Percentiles rank a stretch among this genome's conserved stretches.
Conservation (phyloP, 2,329 filamentous ascomycete genomes). For the Penicillium paneum region DNA sequence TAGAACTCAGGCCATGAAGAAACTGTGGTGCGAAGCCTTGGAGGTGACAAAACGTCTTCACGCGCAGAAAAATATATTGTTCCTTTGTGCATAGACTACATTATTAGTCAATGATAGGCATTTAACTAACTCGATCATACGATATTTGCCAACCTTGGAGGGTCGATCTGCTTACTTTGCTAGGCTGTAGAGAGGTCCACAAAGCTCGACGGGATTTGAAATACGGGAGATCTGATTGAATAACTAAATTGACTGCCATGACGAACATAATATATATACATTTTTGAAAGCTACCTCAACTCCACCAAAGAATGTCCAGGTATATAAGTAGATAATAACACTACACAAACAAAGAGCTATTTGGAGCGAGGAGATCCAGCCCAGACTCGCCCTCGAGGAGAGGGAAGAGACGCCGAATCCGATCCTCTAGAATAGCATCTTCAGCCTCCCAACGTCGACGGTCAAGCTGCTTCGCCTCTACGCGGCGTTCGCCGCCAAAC, state of each 20-base stretch:
- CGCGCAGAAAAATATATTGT: neutral
- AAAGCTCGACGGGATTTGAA: neutral
- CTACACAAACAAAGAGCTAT: slow-evolving; percentile 30
- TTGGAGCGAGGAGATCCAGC: slow-evolving; percentile 28
- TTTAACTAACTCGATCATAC: neutral
- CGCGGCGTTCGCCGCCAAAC: slow-evolving; percentile 32
- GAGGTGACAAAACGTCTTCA: too few relatives aligned
- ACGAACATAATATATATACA: neutral
- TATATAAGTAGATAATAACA: neutral
- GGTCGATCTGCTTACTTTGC: neutral
- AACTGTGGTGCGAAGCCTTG: too few relatives aligned
- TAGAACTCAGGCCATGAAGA: too few relatives aligned
- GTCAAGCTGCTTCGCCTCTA: slow-evolving; percentile 28
- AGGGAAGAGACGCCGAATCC: slow-evolving; percentile 30
- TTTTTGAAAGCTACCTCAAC: neutral
- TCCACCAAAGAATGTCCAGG: neutral
- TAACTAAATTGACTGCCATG: neutral
- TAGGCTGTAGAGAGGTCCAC: neutral
- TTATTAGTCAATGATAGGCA: neutral
- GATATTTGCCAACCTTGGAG: neutral
- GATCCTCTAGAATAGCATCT: slow-evolving; percentile 37
- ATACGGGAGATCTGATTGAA: neutral
- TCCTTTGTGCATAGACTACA: neutral
- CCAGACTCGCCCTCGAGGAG: slow-evolving; percentile 32
- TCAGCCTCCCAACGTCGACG: slow-evolving; percentile 43